Percentiles rank a stretch among this genome's conserved stretches.
phyloP scores from a whole-genome alignment of 441 rosid genomes.

The Biscutella laevigata region DNA sequence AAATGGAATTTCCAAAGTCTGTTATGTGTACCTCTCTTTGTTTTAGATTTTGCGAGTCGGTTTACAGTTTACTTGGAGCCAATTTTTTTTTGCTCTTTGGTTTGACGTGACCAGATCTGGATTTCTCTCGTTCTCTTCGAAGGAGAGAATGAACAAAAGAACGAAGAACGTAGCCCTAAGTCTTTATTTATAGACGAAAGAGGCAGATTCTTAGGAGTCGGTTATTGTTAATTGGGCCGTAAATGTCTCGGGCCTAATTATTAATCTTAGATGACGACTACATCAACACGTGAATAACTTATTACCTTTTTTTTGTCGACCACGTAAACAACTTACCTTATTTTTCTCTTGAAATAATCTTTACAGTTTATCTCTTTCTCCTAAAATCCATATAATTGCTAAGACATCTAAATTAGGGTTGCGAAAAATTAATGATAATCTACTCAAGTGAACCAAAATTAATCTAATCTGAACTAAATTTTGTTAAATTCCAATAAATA shows the following conservation, averaged over 20 bases:
- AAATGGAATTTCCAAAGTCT: neutral
- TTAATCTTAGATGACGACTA: no score
- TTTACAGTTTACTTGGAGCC: constrained; percentile 20
- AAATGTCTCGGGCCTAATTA: neutral
- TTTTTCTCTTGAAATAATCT: no score
- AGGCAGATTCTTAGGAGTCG: neutral
- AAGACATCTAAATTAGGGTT: no score
- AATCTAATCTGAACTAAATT: no score
- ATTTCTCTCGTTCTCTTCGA: constrained; percentile 11
- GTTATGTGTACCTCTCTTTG: constrained; percentile 17
- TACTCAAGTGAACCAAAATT: no score
- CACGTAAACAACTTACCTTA: no score
- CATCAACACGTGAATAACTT: no score
- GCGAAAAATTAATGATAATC: no score
- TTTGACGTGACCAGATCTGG: constrained; percentile 18
- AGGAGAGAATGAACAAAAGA: constrained; percentile 13
- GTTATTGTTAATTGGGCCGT: constrained; percentile 7
- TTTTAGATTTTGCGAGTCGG: constrained; percentile 12
- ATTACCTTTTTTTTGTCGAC: no score
- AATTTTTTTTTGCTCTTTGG: neutral
- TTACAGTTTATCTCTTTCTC: no score
- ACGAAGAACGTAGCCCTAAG: neutral
- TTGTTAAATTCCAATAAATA: no score
- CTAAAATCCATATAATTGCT: no score
- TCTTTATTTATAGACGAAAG: constrained; percentile 23